Evolutionary conservation across 1,284 basidiomycete genomes (phyloP).

Genomic region (Sanghuangporus sanghuang): DNA sequence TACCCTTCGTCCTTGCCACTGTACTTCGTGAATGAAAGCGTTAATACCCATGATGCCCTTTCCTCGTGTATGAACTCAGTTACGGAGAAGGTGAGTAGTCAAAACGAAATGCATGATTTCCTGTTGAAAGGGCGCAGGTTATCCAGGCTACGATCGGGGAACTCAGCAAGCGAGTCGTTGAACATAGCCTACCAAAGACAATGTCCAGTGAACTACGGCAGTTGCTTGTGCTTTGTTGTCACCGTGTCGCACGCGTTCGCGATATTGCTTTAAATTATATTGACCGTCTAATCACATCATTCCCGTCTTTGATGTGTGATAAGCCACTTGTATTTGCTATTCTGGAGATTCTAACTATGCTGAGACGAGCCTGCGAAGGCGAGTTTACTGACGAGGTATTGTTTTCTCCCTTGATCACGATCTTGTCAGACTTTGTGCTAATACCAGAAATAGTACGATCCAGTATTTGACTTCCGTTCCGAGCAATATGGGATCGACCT

Average conservation of each 20-base stretch:
- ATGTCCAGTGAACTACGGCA: constrained; percentile 73
- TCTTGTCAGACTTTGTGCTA: background rate
- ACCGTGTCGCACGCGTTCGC: constrained; percentile 78
- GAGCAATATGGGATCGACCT: constrained; percentile 72
- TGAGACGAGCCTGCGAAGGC: constrained; percentile 86
- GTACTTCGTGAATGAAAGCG: constrained; percentile 87
- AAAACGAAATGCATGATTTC: background rate
- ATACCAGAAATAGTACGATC: constrained; percentile 65
- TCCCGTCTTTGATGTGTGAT: constrained; percentile 94
- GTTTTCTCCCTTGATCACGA: constrained; percentile 5
- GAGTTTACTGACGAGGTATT: constrained; percentile 88
- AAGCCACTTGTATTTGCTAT: constrained; percentile 83
- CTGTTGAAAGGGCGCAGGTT: constrained; percentile 41
- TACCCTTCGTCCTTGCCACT: constrained; percentile 78
- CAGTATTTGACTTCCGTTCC: constrained; percentile 80
- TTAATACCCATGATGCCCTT: constrained; percentile 70
- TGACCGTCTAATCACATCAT: constrained; percentile 84
- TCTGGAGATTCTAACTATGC: constrained; percentile 86
- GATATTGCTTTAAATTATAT: constrained; percentile 81
- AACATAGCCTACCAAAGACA: constrained; percentile 72
- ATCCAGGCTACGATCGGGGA: constrained; percentile 69
- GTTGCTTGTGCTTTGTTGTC: constrained; percentile 79
- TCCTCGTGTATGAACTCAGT: constrained; percentile 80
- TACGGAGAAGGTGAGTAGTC: constrained; percentile 67
- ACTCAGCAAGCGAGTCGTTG: constrained; percentile 68